Percentiles rank a stretch among this genome's conserved stretches.
Conservation (phyloP, 306 rosid genomes). For the Prunus mume region DNA sequence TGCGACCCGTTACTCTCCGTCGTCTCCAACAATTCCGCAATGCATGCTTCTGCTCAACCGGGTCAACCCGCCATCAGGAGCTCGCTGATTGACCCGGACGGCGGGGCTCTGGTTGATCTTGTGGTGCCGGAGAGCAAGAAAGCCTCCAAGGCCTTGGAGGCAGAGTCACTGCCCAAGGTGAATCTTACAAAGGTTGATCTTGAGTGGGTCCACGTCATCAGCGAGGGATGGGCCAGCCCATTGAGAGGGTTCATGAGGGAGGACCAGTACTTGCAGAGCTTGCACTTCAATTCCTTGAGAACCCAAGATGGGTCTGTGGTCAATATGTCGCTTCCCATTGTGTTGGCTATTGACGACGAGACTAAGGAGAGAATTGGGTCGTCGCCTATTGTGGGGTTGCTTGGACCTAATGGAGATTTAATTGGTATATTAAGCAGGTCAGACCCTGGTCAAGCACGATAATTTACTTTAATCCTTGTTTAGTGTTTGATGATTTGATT, state of each 20-base stretch:
- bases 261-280: slow-evolving; percentile 75
- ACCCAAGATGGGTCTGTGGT: slow-evolving; percentile 63
- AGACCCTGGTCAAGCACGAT: slow-evolving; percentile 10
- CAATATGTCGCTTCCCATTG: slow-evolving; percentile 95
- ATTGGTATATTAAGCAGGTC: slow-evolving; percentile 77
- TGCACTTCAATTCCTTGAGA: slow-evolving; percentile 86
- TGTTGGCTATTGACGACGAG: slow-evolving; percentile 77
- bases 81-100: slow-evolving; percentile 89
- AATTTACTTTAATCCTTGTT: not conserved
- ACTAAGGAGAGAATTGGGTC: slow-evolving; percentile 58
- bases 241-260: slow-evolving; percentile 95
- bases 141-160: slow-evolving; percentile 43
- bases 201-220: slow-evolving; percentile 90
- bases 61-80: slow-evolving; percentile 41
- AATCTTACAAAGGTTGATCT: slow-evolving; percentile 63
- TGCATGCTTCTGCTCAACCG: slow-evolving; percentile 33
- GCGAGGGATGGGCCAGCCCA: slow-evolving; percentile 98
- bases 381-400: slow-evolving; percentile 53
- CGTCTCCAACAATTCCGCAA: slow-evolving; percentile 23
- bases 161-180: slow-evolving; percentile 58
- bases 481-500: slow-evolving; percentile 11
- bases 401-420: slow-evolving; percentile 69
- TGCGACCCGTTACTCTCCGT: slow-evolving; percentile 34
- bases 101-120: slow-evolving; percentile 75
- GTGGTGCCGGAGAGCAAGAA: slow-evolving; percentile 60